These are phyloP conservation scores for Aurantiochytrium sp. DNA, from an alignment of 108 stramenopile species.

Conservation along the genomic window DNA sequence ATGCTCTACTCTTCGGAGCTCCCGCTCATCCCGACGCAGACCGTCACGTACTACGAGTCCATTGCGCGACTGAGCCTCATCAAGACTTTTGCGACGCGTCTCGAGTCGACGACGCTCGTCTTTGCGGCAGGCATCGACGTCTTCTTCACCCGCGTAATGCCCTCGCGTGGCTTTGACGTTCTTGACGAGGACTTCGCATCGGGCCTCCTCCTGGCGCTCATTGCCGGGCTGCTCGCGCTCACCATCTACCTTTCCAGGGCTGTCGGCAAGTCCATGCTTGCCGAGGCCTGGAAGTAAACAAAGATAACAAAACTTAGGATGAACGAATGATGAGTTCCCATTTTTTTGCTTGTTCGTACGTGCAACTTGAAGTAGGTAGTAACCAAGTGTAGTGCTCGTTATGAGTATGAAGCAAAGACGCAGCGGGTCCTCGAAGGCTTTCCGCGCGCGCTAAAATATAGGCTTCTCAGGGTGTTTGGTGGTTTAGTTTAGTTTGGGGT, in stretches of 20 bases:
- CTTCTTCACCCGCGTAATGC: conserved; percentile 42
- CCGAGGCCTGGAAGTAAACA: background rate
- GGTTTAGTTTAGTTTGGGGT: no score
- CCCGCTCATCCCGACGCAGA: conserved; percentile 34
- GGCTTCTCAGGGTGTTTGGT: no score
- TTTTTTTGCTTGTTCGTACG: no score
- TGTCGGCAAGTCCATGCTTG: background rate
- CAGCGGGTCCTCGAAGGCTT: no score
- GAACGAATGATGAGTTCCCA: no score
- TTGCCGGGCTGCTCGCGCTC: conserved; percentile 3
- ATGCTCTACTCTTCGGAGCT: conserved; percentile 44
- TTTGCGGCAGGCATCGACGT: conserved; percentile 45
- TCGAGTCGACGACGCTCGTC: conserved; percentile 51
- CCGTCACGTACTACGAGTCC: conserved; percentile 43
- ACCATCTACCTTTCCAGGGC: background rate
- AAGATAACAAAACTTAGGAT: no score
- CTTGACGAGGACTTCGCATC: conserved; percentile 54
- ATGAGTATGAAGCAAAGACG: no score
- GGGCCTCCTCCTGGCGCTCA: conserved; percentile 39
- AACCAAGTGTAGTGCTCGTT: no score
- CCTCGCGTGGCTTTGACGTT: conserved; percentile 50
- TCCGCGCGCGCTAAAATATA: no score
- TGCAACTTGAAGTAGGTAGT: no score
- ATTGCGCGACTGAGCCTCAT: conserved; percentile 1
- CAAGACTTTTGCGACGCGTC: conserved; percentile 36